Conservation (phyloP, 768 basidiomycete species). For the Xerocomellus dryophilus region DNA sequence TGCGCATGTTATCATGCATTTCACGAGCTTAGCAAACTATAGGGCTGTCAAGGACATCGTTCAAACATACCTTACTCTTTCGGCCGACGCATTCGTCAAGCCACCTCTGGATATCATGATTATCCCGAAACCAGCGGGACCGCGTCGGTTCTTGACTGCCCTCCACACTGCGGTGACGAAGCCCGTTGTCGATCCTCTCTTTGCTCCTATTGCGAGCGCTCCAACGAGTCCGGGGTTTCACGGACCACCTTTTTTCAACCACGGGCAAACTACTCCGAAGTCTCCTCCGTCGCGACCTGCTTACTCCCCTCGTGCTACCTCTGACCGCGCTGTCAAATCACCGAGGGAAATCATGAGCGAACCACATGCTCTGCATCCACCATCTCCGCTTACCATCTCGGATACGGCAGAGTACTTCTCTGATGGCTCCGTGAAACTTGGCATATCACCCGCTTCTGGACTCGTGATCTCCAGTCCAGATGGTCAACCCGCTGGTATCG, state of each 20-base stretch:
- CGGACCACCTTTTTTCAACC: constrained; percentile 43
- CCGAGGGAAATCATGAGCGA: constrained; percentile 44
- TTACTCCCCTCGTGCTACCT: constrained; percentile 50
- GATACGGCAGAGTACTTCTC: constrained; percentile 68
- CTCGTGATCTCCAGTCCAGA: constrained; percentile 90
- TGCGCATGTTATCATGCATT: constrained; percentile 66
- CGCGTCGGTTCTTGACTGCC: constrained; percentile 87
- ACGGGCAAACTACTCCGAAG: constrained; percentile 34
- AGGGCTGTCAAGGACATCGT: constrained; percentile 84
- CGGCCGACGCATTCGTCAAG: constrained; percentile 43
- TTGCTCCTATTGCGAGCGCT: constrained; percentile 91
- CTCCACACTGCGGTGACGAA: constrained; percentile 86
- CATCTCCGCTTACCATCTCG: constrained; percentile 68
- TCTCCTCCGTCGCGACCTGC: constrained; percentile 44
- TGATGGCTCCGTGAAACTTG: constrained; percentile 67
- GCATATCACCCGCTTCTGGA: constrained; percentile 77
- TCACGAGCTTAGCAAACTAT: constrained; percentile 88
- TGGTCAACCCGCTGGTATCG: constrained; percentile 91
- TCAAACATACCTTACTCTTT: constrained; percentile 49
- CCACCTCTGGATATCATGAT: constrained; percentile 89
- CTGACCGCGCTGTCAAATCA: constrained; percentile 62
- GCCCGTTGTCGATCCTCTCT: constrained; percentile 87
- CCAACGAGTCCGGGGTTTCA: constrained; percentile 73
- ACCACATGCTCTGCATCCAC: constrained; percentile 43
- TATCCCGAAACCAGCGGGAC: constrained; percentile 95